These are phyloP conservation scores for Aciculosporium take DNA, from an alignment of 2,329 filamentous ascomycete genomes.

Conservation along the genomic window DNA sequence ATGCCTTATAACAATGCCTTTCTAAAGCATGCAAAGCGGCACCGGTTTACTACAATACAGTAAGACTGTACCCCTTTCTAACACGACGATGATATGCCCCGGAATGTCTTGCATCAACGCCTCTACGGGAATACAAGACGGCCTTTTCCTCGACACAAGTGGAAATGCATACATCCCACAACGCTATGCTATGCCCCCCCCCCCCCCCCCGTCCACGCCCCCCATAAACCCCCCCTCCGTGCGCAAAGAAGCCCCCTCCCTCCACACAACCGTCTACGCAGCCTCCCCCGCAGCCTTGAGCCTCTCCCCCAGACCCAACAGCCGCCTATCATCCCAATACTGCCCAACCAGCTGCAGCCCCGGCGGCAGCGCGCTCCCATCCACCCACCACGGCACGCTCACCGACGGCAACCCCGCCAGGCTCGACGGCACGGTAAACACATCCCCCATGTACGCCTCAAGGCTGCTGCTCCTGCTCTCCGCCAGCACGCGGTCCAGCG, in stretches of 20 bases:
- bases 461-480: slow-evolving; percentile 43
- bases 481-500: slow-evolving; percentile 39
- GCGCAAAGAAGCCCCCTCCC: slow-evolving; percentile 1
- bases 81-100: no score
- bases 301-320: slow-evolving; percentile 43
- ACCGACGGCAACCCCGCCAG: slow-evolving; percentile 81
- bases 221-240: not conserved
- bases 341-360: slow-evolving; percentile 72
- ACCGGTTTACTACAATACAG: no score
- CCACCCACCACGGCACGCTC: slow-evolving; percentile 48
- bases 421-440: slow-evolving; percentile 90
- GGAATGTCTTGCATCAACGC: no score
- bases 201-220: no score
- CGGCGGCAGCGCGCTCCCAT: slow-evolving; percentile 19
- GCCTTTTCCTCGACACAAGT: no score
- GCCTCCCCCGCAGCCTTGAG: slow-evolving; percentile 18
- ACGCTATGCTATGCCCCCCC: no score
- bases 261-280: slow-evolving; percentile 11
- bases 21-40: no score
- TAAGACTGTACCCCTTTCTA: no score
- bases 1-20: no score
- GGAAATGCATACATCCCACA: no score
- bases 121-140: no score
- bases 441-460: slow-evolving; percentile 82
- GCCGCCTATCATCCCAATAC: slow-evolving; percentile 56